A percentile compares a stretch with the other conserved stretches of the same genome.
These are phyloP conservation scores for Pichia terricola DNA, from an alignment of 1,139 yeast species.

Conservation along the genomic window DNA sequence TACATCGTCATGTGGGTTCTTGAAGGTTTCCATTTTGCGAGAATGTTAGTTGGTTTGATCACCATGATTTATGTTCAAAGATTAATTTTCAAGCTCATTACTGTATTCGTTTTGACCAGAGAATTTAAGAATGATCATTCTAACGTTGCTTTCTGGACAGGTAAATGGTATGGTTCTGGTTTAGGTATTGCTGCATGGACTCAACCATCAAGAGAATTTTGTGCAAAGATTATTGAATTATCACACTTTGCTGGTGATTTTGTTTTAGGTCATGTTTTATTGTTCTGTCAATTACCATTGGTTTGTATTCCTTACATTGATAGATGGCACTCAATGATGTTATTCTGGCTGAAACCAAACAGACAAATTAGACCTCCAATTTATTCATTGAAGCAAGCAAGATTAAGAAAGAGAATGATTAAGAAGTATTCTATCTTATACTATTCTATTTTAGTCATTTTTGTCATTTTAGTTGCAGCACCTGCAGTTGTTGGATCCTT, in stretches of 20 bases:
- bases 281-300: constrained; percentile 85
- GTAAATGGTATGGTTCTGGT: constrained; percentile 96
- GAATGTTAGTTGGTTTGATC: constrained; percentile 79
- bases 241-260: constrained; percentile 97
- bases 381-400: constrained; percentile 92
- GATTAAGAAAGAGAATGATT: constrained; percentile 97
- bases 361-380: constrained; percentile 99
- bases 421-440: constrained; percentile 84
- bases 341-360: constrained; percentile 97
- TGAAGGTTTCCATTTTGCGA: constrained; percentile 83
- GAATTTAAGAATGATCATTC: constrained; percentile 97
- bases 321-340: constrained; percentile 97
- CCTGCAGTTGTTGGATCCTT: constrained; percentile 68
- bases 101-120: constrained; percentile 75
- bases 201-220: constrained; percentile 93
- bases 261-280: constrained; percentile 76
- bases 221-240: constrained; percentile 88
- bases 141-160: constrained; percentile 99
- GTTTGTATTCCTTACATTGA: constrained; percentile 81
- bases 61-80: constrained; percentile 86
- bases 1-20: constrained; percentile 95
- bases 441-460: constrained; percentile 58
- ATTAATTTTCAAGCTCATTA: constrained; percentile 75
- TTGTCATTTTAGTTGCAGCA: constrained; percentile 73
- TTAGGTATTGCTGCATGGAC: constrained; percentile 94